Conservation (phyloP, 2,329 filamentous ascomycete species). For the Chaetomium olivaceum region DNA sequence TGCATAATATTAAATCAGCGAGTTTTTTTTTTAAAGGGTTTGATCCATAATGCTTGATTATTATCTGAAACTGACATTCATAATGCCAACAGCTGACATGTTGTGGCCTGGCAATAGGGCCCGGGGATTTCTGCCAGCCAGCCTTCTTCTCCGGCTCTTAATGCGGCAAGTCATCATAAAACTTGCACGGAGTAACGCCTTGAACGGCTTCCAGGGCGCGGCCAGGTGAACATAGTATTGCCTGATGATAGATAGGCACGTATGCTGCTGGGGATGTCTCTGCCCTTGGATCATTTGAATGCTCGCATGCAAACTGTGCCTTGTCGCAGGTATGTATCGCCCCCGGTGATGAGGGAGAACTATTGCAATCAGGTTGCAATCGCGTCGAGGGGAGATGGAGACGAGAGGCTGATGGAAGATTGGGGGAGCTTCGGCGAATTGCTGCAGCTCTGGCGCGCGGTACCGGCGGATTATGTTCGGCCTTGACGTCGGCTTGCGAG, state of each 20-base stretch:
- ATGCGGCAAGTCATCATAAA: neutral
- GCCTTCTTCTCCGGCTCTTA: neutral
- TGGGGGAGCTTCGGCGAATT: constrained; percentile 34
- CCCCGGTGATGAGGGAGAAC: constrained; percentile 54
- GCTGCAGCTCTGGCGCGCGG: too few relatives aligned
- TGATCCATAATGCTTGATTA: neutral
- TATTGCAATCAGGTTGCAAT: constrained; percentile 64
- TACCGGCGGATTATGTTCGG: neutral
- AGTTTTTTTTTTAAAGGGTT: neutral
- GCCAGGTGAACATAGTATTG: neutral
- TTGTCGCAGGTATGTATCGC: constrained; percentile 44
- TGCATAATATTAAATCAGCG: neutral
- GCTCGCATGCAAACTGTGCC: neutral
- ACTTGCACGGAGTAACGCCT: neutral
- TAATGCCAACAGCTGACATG: neutral
- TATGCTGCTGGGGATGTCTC: neutral
- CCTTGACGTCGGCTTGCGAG: too few relatives aligned
- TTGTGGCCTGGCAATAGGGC: neutral
- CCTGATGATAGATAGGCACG: neutral
- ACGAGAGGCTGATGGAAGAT: constrained; percentile 48
- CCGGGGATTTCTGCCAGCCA: neutral
- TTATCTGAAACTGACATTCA: neutral
- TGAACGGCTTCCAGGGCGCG: neutral
- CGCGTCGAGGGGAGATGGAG: constrained; percentile 62
- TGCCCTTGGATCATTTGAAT: neutral